Conservation (phyloP, 2,329 filamentous ascomycete genomes). For the Cucurbitaria berberidis region DNA sequence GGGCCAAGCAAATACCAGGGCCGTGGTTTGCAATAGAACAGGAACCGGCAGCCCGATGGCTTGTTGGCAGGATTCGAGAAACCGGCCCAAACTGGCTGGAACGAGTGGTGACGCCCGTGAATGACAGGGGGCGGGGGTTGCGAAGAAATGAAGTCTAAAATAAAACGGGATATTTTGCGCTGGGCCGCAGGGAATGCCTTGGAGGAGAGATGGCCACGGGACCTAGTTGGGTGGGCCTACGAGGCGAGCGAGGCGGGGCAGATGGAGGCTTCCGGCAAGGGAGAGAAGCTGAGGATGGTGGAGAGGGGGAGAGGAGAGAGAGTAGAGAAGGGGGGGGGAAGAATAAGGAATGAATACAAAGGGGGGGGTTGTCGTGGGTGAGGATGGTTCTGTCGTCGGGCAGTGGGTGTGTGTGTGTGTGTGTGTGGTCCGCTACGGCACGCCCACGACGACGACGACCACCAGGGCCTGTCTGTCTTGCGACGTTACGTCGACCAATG, state of each 20-base stretch:
- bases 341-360: not conserved
- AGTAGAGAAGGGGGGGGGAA: too few relatives aligned
- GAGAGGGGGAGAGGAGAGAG: too few relatives aligned
- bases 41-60: constrained; percentile 22
- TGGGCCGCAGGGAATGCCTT: constrained; percentile 18
- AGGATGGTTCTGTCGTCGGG: constrained; percentile 1
- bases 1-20: constrained; percentile 16
- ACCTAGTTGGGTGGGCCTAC: not conserved
- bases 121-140: constrained; percentile 14
- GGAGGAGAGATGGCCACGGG: constrained; percentile 1
- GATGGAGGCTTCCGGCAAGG: not conserved
- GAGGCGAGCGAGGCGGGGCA: not conserved
- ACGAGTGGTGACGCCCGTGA: constrained; percentile 17
- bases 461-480: not conserved
- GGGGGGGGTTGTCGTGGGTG: not conserved
- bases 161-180: constrained; percentile 20
- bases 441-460: too few relatives aligned
- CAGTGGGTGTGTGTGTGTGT: too few relatives aligned
- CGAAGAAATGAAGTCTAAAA: constrained; percentile 12
- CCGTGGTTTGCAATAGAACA: constrained; percentile 1
- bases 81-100: constrained; percentile 24
- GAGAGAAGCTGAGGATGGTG: constrained; percentile 17
- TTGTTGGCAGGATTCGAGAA: constrained; percentile 5
- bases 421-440: too few relatives aligned
- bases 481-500: not conserved